A percentile compares a stretch with the other conserved stretches of the same genome.
Conservation (phyloP, 768 basidiomycete species). For the Kockovaella imperatae region DNA sequence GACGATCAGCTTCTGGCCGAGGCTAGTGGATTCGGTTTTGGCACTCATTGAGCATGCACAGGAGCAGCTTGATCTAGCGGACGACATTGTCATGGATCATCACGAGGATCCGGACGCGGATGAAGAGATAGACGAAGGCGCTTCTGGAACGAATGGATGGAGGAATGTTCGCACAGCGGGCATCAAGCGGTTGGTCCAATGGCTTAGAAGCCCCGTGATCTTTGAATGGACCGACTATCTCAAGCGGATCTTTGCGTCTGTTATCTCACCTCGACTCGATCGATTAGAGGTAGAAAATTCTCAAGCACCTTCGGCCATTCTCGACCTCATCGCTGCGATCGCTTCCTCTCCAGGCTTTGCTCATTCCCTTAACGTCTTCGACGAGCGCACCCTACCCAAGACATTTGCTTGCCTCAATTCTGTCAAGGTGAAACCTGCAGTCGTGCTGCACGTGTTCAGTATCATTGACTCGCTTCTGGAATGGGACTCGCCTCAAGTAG, state of each 20-base stretch:
- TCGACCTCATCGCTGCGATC: slow-evolving; percentile 80
- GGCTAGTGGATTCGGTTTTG: slow-evolving; percentile 62
- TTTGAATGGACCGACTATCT: slow-evolving; percentile 75
- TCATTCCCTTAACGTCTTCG: slow-evolving; percentile 62
- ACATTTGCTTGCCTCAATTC: slow-evolving; percentile 74
- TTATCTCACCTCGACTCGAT: slow-evolving; percentile 75
- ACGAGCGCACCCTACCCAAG: slow-evolving; percentile 62
- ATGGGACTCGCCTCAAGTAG: slow-evolving; percentile 60
- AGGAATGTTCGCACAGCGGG: slow-evolving; percentile 73
- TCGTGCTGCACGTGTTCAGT: slow-evolving; percentile 73
- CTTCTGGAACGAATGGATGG: slow-evolving; percentile 47
- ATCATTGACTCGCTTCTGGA: slow-evolving; percentile 63
- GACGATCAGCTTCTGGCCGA: slow-evolving; percentile 63
- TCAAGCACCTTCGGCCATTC: slow-evolving; percentile 77
- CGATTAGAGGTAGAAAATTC: slow-evolving; percentile 74
- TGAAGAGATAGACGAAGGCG: slow-evolving; percentile 42
- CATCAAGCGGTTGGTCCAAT: slow-evolving; percentile 75
- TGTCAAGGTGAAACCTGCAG: slow-evolving; percentile 75
- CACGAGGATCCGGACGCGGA: slow-evolving; percentile 25
- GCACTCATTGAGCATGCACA: slow-evolving; percentile 63
- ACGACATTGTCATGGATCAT: neutral
- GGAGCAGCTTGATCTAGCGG: slow-evolving; percentile 46
- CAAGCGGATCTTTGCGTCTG: slow-evolving; percentile 55
- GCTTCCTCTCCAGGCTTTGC: slow-evolving; percentile 55
- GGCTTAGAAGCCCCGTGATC: slow-evolving; percentile 63